A percentile compares a stretch with the other conserved stretches of the same genome.
phyloP scores from a whole-genome alignment of 1,284 basidiomycete species.

The Cystobasidium pallidum region DNA sequence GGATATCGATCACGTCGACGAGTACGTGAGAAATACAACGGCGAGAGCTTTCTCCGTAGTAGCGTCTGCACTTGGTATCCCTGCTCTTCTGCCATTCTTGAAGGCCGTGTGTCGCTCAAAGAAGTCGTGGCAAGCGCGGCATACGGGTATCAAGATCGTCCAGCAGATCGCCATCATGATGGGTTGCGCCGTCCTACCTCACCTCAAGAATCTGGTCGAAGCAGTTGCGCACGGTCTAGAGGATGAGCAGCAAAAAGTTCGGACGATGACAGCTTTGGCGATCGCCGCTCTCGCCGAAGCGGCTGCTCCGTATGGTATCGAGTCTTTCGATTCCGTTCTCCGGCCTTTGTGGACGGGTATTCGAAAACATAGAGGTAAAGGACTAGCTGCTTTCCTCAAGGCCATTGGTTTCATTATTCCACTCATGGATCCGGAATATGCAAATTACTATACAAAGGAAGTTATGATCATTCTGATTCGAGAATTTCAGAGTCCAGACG shows the following conservation, averaged over 20 bases:
- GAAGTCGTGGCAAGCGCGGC: conserved; percentile 99
- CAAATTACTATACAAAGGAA: conserved; percentile 96
- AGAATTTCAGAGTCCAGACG: conserved; percentile 98
- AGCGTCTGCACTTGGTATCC: conserved; percentile 96
- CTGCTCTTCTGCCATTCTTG: conserved; percentile 93
- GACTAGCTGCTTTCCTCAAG: conserved; percentile 95
- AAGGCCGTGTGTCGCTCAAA: conserved; percentile 98
- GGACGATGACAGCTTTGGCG: conserved; percentile 97
- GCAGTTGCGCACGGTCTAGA: conserved; percentile 94
- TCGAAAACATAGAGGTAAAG: conserved; percentile 95
- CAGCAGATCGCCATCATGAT: conserved; percentile 99
- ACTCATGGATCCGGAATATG: conserved; percentile 98
- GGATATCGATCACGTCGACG: conserved; percentile 99
- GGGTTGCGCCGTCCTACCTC: conserved; percentile 98
- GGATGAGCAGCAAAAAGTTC: conserved; percentile 98
- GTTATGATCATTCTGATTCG: conserved; percentile 97
- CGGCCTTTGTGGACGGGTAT: conserved; percentile 99
- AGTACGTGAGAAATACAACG: conserved; percentile 98
- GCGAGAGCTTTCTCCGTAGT: conserved; percentile 99
- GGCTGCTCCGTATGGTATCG: conserved; percentile 97
- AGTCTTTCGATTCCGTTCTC: conserved; percentile 97
- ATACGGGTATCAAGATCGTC: conserved; percentile 98
- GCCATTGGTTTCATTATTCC: conserved; percentile 99
- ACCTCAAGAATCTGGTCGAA: conserved; percentile 93
- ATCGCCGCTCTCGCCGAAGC: conserved; percentile 97